These are phyloP conservation scores for Torrubiella hemipterigena DNA, from an alignment of 2,329 filamentous ascomycete genomes.

Conservation along the genomic window DNA sequence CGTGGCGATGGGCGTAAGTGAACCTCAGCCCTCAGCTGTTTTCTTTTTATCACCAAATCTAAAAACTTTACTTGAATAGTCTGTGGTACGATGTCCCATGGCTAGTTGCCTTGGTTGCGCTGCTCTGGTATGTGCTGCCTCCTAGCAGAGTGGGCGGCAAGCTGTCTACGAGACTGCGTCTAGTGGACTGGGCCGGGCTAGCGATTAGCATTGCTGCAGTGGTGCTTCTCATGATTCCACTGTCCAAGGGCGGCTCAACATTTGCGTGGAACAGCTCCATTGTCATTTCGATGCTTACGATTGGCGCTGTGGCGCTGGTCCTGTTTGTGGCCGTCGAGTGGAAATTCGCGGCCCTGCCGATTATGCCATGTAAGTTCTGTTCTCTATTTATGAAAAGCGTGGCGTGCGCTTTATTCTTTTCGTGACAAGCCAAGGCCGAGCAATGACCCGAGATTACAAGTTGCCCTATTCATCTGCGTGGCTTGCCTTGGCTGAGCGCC, in stretches of 20 bases:
- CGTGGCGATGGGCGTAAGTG: constrained; percentile 21
- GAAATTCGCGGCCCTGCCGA: background rate
- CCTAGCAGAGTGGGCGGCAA: constrained; percentile 1
- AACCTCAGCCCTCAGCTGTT: too few relatives aligned
- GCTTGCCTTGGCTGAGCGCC: too few relatives aligned
- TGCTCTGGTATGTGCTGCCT: background rate
- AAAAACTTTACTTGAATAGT: too few relatives aligned
- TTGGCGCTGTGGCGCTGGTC: background rate
- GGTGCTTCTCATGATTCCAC: background rate
- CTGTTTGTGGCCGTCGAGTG: constrained; percentile 1
- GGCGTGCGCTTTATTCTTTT: too few relatives aligned
- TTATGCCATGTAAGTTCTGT: constrained; percentile 1
- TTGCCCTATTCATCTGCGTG: too few relatives aligned
- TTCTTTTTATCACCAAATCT: too few relatives aligned
- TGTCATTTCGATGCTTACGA: background rate
- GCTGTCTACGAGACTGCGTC: background rate
- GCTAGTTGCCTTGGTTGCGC: background rate
- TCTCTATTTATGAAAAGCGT: background rate
- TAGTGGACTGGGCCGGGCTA: constrained; percentile 1
- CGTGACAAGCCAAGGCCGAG: too few relatives aligned
- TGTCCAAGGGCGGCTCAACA: background rate
- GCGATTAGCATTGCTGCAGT: background rate
- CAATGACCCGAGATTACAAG: too few relatives aligned
- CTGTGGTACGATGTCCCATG: constrained; percentile 10
- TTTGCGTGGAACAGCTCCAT: constrained; percentile 1